phyloP scores from a whole-genome alignment of 805 yeast species.

The Candida caryicola region DNA sequence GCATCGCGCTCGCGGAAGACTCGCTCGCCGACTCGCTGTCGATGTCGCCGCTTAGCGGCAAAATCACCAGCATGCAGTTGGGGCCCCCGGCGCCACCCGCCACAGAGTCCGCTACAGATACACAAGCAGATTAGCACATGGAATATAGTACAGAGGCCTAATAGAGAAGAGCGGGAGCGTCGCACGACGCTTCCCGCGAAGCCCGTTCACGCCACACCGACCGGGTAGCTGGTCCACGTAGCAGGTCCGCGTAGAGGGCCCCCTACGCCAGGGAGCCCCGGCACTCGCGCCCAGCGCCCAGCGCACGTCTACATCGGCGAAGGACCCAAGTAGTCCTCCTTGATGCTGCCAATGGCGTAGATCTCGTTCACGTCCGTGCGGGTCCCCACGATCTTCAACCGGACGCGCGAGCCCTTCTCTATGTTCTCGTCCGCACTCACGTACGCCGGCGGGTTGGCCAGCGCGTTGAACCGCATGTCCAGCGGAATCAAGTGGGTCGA shows the following conservation, averaged over 20 bases:
- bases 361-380: slow-evolving; percentile 96
- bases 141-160: too few relatives aligned
- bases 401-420: slow-evolving; percentile 88
- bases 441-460: slow-evolving; percentile 97
- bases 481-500: slow-evolving; percentile 93
- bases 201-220: too few relatives aligned
- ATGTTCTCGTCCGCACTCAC: slow-evolving; percentile 93
- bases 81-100: slow-evolving; percentile 13
- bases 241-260: slow-evolving; percentile 7
- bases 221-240: too few relatives aligned
- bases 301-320: slow-evolving; percentile 38
- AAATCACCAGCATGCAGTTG: slow-evolving; percentile 17
- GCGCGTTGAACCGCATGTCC: slow-evolving; percentile 90
- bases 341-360: slow-evolving; percentile 95
- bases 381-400: slow-evolving; percentile 95
- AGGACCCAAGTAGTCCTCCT: slow-evolving; percentile 96
- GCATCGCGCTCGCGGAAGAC: slow-evolving; percentile 17
- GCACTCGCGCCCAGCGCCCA: neutral
- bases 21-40: neutral
- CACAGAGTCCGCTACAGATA: too few relatives aligned
- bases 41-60: slow-evolving; percentile 20
- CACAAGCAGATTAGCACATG: too few relatives aligned
- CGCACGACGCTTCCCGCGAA: too few relatives aligned
- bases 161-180: too few relatives aligned
- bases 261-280: slow-evolving; percentile 3